Base-by-base conservation (phyloP, 768 basidiomycete genomes). In the Trametes gibbosa region DNA sequence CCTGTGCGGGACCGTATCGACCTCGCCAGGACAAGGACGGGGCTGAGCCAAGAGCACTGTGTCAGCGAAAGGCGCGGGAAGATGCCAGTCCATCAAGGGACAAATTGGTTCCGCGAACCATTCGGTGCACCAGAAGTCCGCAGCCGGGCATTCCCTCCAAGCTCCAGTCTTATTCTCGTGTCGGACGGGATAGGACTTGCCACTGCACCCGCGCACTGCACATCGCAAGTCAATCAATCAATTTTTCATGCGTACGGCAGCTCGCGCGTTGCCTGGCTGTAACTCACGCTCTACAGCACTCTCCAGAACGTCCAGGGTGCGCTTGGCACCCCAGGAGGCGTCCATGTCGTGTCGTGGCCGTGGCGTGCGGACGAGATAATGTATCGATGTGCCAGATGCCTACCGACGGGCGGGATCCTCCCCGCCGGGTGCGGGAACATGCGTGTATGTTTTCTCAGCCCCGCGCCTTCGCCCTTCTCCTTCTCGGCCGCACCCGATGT, bases 61-160 rank as follows among this genome's bases (percentile, higher is more conserved):
- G 59, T 61, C 53, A 61, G 53, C 59, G 49, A 46, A 48, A 40
- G 50, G 53, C 59, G 52, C 53, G 59, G 59, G 59, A 60, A 60
- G 51, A 29, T 34, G 32, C 21, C 42, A 29, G 47, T 41, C 48
- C 47, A 50, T 50, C 53, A 43, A 35, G 50, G 50, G 54, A 39
- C 48, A 56, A 34, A 56, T 52, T 56, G 54, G 39, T 56, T 61
- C 59, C 59, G 59, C 59, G 59, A 61, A 61, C 53, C 59, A 40
- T 61, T 61, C 40, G 54, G 53, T 61, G 43, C 53, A 51, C 48
- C 4, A 32, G 39, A 52, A 56, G 59, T 53, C 50, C 29, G 48
- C 53, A 37, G 53, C 59, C 59, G 59, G 59, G 29, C 34, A 41
- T 43, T 56, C 50, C n/a, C n/a, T 41, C 41, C 29, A 32, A 4